These are phyloP conservation scores for Phaeotremella fagi DNA, from an alignment of 768 basidiomycete species.

Conservation along the genomic window DNA sequence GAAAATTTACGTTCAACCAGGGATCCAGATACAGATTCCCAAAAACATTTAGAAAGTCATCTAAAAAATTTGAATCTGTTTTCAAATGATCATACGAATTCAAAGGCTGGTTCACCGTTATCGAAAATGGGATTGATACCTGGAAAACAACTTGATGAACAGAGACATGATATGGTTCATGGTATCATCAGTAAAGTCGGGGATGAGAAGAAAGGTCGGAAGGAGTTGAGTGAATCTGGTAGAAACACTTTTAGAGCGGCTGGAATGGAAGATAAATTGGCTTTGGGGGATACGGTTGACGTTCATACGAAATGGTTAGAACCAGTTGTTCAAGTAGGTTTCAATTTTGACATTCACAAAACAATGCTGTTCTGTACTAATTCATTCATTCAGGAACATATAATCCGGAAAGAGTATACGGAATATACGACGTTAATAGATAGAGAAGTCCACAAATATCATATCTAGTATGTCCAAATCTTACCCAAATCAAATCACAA, in stretches of 20 bases:
- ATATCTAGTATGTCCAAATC: constrained; percentile 38
- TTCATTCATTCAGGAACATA: constrained; percentile 31
- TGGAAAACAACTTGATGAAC: constrained; percentile 5
- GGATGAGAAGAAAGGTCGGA: constrained; percentile 6
- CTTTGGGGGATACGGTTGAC: constrained; percentile 28
- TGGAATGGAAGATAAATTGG: constrained; percentile 27
- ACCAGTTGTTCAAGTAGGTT: constrained; percentile 44
- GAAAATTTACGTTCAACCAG: not conserved
- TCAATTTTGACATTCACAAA: not conserved
- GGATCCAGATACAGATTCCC: not conserved
- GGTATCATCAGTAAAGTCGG: constrained; percentile 10
- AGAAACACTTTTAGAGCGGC: constrained; percentile 23
- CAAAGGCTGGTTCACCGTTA: not conserved
- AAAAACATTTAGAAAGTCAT: not conserved
- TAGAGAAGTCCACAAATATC: constrained; percentile 42
- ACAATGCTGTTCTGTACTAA: not conserved
- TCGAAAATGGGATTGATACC: not conserved
- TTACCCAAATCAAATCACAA: not conserved
- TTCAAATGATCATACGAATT: not conserved
- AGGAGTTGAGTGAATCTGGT: constrained; percentile 12
- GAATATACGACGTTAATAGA: constrained; percentile 34
- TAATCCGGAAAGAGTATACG: constrained; percentile 32
- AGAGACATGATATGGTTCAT: constrained; percentile 24
- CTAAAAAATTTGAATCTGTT: not conserved
- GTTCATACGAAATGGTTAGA: constrained; percentile 34